A percentile compares a stretch with the other conserved stretches of the same genome.
Conservation (phyloP, 176 grass and related monocot species). For the Poa pratensis region DNA sequence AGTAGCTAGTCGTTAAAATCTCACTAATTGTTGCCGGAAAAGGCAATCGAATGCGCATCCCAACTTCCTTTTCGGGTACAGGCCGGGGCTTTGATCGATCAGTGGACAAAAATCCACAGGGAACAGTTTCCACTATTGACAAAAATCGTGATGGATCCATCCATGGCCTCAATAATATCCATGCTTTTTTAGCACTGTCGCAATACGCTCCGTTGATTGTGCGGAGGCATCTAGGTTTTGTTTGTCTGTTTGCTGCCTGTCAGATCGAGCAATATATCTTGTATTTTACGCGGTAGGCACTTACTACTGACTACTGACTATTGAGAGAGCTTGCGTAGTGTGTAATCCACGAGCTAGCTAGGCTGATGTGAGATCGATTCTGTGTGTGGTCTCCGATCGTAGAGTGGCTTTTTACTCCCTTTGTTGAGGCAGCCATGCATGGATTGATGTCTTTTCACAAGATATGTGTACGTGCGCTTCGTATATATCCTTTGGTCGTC, state of each 20-base stretch:
- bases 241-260: not conserved
- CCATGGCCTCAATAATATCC: not conserved
- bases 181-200: not conserved
- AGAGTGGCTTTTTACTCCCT: not conserved
- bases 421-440: conserved; percentile 25
- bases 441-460: conserved; percentile 18
- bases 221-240: not conserved
- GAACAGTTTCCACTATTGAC: not conserved
- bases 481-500: too few relatives aligned
- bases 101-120: conserved; percentile 2
- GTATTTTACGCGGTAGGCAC: conserved; percentile 3
- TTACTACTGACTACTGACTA: not conserved
- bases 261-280: not conserved
- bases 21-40: not conserved
- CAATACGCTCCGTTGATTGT: not conserved
- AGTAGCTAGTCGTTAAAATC: not conserved
- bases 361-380: conserved; percentile 11
- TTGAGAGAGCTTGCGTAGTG: not conserved
- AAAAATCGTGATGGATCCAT: not conserved
- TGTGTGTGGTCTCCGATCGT: conserved; percentile 1
- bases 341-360: conserved; percentile 26
- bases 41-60: conserved; percentile 7
- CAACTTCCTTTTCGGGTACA: conserved; percentile 26
- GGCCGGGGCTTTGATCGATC: not conserved
- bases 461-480: not conserved